Conservation (phyloP, 202 grass and related monocot genomes). For the Musa balbisiana region DNA sequence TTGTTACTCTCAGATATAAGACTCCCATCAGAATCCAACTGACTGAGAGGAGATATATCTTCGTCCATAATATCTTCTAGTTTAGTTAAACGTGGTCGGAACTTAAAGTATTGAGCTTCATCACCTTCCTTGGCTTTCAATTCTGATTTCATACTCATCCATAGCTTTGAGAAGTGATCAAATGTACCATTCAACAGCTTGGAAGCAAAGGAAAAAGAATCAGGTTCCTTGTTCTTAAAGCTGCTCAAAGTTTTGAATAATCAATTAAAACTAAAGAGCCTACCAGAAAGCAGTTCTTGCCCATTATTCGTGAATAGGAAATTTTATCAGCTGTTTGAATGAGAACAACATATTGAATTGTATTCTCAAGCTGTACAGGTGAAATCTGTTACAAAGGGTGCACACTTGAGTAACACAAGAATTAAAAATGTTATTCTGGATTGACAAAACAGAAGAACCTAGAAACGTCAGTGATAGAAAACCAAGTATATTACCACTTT, state of each 20-base stretch:
- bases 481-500: constrained; percentile 25
- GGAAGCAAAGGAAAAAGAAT: constrained; percentile 23
- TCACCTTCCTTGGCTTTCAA: constrained; percentile 53
- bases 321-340: constrained; percentile 44
- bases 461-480: neutral
- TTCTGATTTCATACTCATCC: constrained; percentile 75
- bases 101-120: constrained; percentile 61
- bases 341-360: constrained; percentile 52
- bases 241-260: neutral
- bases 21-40: constrained; percentile 37
- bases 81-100: constrained; percentile 50
- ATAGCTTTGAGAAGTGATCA: constrained; percentile 67
- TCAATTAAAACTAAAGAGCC: constrained; percentile 19
- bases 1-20: constrained; percentile 44
- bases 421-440: neutral
- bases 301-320: constrained; percentile 46
- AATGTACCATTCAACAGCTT: constrained; percentile 62
- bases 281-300: constrained; percentile 73
- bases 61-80: constrained; percentile 67
- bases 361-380: constrained; percentile 42
- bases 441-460: neutral
- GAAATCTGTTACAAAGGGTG: constrained; percentile 38
- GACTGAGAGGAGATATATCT: constrained; percentile 40
- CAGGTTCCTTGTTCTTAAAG: neutral
- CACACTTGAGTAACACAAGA: neutral